phyloP scores from a whole-genome alignment of 1,284 basidiomycete genomes.

The Grifola frondosa region DNA sequence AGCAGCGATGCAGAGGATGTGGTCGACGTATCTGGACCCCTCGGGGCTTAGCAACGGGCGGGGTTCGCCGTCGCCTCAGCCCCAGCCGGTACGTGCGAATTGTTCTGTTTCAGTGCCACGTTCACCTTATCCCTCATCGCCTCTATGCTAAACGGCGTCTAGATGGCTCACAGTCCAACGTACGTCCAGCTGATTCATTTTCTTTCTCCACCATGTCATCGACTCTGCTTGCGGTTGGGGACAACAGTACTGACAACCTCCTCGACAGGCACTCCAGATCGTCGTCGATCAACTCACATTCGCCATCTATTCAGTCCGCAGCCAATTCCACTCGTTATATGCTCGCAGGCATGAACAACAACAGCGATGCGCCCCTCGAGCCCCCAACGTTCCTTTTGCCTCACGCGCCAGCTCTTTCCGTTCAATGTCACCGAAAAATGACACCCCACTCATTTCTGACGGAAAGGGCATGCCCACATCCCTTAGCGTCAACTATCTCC shows the following conservation, averaged over 20 bases:
- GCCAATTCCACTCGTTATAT: slow-evolving; percentile 38
- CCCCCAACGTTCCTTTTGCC: slow-evolving; percentile 32
- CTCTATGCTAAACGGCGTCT: slow-evolving; percentile 20
- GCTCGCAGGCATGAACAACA: slow-evolving; percentile 34
- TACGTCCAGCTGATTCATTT: slow-evolving; percentile 16
- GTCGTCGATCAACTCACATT: slow-evolving; percentile 37
- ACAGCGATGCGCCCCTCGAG: slow-evolving; percentile 26
- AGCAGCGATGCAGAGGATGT: slow-evolving; percentile 51
- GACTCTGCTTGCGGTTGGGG: slow-evolving; percentile 2
- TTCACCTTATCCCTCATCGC: slow-evolving; percentile 13
- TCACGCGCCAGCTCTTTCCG: slow-evolving; percentile 24
- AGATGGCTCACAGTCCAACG: slow-evolving; percentile 30
- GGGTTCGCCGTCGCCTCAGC: slow-evolving; percentile 12
- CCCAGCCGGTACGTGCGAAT: slow-evolving; percentile 26
- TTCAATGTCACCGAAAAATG: slow-evolving; percentile 29
- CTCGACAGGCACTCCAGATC: slow-evolving; percentile 31
- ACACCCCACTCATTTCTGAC: slow-evolving; percentile 25
- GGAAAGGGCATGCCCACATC: slow-evolving; percentile 28
- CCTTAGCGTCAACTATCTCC: slow-evolving; percentile 57
- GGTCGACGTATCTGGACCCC: slow-evolving; percentile 49
- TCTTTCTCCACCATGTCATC: slow-evolving; percentile 8
- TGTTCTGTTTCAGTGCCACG: not conserved
- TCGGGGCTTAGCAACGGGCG: slow-evolving; percentile 12
- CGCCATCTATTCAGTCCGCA: slow-evolving; percentile 38
- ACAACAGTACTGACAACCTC: slow-evolving; percentile 8